These are phyloP conservation scores for Rhizopogon vulgaris DNA, from an alignment of 768 basidiomycete species.

Conservation along the genomic window DNA sequence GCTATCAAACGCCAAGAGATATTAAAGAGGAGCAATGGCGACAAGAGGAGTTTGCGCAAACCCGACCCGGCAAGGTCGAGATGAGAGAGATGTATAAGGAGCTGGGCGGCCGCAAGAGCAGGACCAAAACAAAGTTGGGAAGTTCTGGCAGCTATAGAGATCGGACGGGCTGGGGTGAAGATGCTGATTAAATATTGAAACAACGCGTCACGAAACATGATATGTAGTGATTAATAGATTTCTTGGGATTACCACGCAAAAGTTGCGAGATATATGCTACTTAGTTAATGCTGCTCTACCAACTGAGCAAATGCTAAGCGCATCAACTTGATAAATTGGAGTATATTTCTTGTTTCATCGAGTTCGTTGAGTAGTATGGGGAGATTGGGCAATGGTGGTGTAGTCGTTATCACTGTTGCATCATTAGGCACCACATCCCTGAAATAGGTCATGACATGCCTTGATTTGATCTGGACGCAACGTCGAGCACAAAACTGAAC, in stretches of 20 bases:
- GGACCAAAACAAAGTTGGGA: slow-evolving; percentile 69
- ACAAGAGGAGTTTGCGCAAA: slow-evolving; percentile 43
- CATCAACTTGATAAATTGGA: slow-evolving; percentile 61
- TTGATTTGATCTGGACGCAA: slow-evolving; percentile 54
- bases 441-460: slow-evolving; percentile 36
- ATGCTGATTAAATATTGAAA: slow-evolving; percentile 20
- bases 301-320: slow-evolving; percentile 45
- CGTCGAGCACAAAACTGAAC: slow-evolving; percentile 72
- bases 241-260: not conserved
- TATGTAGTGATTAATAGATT: not conserved
- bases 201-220: not conserved
- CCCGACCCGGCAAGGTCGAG: slow-evolving; percentile 66
- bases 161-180: slow-evolving; percentile 68
- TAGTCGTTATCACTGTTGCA: slow-evolving; percentile 67
- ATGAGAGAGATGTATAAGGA: slow-evolving; percentile 93
- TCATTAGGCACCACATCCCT: not conserved
- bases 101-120: slow-evolving; percentile 77
- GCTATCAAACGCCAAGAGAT: slow-evolving; percentile 76
- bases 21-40: slow-evolving; percentile 69
- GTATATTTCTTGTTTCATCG: slow-evolving; percentile 65
- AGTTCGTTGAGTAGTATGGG: slow-evolving; percentile 64
- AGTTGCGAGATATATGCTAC: not conserved
- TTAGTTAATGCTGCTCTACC: slow-evolving; percentile 1
- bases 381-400: slow-evolving; percentile 62
- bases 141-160: slow-evolving; percentile 59